Base-by-base conservation (phyloP, 1,284 basidiomycete genomes). In the Psilocybe mexicana region DNA sequence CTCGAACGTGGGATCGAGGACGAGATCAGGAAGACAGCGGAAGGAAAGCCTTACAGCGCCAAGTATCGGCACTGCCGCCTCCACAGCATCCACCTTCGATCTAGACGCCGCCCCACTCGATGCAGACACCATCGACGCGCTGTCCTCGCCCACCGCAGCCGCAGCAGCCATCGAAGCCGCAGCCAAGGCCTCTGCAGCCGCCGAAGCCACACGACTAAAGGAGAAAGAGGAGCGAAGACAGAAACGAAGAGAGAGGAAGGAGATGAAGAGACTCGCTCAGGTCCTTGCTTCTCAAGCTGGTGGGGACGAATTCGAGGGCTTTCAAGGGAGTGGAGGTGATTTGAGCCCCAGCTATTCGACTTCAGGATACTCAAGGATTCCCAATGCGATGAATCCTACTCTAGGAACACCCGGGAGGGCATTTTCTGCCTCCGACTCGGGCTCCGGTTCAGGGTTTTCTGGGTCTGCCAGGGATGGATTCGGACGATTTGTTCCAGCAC, bases 51-150 rank as follows among this genome's bases (percentile, higher is more conserved):
- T 48, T 56, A 65, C 44, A 57, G 59, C 18, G 53, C 63, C 38
- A 40, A 61, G 51, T 11, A 57, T 59, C 33, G 44, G 54, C 1
- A 51, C 61, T 25, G 60, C 63, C 36, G 25, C 60, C 2, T 73
- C 74, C 48, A 67, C 76, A 0, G 75, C 81, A 0, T 79, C 79
- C 0, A 85, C 84, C 2, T 78, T 88, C 47, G 87, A 89, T 70
- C 82, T 84, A 1, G 87, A 89, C 59, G 87, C 87, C 3, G 78
- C 86, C 7, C 81, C 82, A 0, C 72, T 89, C 10, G 85, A 87
- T 55, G 68, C 79, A 2, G 75, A 79, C 6, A 73, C 76, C 12
- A 86, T 89, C 55, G 78, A 76, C 46, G 74, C 76, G 45, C 66
- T 85, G 24, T 70, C 74, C 6, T 55, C 63, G 0, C 74, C 81